A percentile compares a stretch with the other conserved stretches of the same genome.
These are phyloP conservation scores for Apophysomyces sp. DNA, from an alignment of 371 early-diverging fungal genomes.

Conservation along the genomic window DNA sequence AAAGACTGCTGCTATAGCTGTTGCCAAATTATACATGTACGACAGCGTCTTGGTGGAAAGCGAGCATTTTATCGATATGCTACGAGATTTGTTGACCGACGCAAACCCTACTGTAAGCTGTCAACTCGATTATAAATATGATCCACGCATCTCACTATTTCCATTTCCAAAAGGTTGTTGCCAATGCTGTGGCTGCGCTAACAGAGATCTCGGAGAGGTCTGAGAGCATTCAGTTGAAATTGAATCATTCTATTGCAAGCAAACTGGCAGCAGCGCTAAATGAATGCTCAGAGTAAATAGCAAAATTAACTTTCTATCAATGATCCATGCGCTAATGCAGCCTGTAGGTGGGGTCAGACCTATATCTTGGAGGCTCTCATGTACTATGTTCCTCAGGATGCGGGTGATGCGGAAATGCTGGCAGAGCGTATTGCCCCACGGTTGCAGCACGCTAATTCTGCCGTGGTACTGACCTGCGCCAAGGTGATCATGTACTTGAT, in stretches of 20 bases:
- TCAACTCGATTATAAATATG: background rate
- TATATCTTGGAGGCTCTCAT: constrained; percentile 87
- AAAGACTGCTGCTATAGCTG: constrained; percentile 73
- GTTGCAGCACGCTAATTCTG: constrained; percentile 96
- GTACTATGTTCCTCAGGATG: constrained; percentile 78
- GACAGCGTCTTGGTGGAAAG: constrained; percentile 25
- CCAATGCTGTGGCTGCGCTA: constrained; percentile 94
- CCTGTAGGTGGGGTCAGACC: constrained; percentile 92
- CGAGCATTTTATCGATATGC: constrained; percentile 71
- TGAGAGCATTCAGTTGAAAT: constrained; percentile 73
- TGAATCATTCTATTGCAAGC: constrained; percentile 78
- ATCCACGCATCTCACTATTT: background rate
- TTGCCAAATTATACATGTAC: constrained; percentile 79
- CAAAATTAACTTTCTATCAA: too few relatives aligned
- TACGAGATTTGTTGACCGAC: constrained; percentile 91
- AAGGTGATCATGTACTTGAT: constrained; percentile 89
- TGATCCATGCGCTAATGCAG: background rate
- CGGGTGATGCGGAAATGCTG: constrained; percentile 84
- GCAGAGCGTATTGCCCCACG: constrained; percentile 89
- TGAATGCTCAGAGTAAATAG: constrained; percentile 94
- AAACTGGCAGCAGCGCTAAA: constrained; percentile 93
- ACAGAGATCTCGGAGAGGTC: constrained; percentile 90
- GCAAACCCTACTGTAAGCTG: constrained; percentile 81
- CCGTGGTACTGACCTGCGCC: constrained; percentile 89
- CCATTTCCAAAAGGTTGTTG: constrained; percentile 70